Percentiles rank a stretch among this genome's conserved stretches.
phyloP scores from a whole-genome alignment of 768 basidiomycete species.

The Suillus subaureus region DNA sequence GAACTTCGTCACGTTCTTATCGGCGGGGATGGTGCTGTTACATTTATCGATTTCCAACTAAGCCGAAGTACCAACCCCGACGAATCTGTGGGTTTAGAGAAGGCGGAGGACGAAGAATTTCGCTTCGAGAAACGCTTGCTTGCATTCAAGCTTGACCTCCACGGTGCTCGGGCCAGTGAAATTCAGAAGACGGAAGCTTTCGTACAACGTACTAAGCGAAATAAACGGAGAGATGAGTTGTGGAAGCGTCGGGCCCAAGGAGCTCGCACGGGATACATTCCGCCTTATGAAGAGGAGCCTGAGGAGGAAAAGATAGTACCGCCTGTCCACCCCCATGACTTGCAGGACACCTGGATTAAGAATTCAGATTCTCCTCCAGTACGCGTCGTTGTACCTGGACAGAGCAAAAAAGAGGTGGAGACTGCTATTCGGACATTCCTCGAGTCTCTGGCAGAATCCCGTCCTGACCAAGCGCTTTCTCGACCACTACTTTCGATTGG shows the following conservation, averaged over 20 bases:
- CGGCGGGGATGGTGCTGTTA: conserved; percentile 53
- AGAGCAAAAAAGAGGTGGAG: conserved; percentile 27
- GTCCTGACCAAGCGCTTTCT: not conserved
- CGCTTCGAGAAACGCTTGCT: conserved; percentile 57
- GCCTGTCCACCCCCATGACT: conserved; percentile 35
- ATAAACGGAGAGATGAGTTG: conserved; percentile 27
- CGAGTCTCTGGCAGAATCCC: conserved; percentile 17
- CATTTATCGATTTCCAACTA: conserved; percentile 56
- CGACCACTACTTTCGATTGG: not conserved
- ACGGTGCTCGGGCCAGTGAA: conserved; percentile 39
- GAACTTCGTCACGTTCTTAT: conserved; percentile 57
- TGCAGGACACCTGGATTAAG: conserved; percentile 38
- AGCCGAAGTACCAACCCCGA: conserved; percentile 35
- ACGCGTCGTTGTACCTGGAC: conserved; percentile 41
- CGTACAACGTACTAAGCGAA: conserved; percentile 30
- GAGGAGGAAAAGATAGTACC: conserved; percentile 34
- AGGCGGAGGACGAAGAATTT: conserved; percentile 44
- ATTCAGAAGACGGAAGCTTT: conserved; percentile 34
- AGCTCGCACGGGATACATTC: conserved; percentile 31
- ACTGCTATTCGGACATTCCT: conserved; percentile 24
- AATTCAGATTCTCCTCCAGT: conserved; percentile 35
- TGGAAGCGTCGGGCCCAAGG: conserved; percentile 31
- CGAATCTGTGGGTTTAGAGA: conserved; percentile 35
- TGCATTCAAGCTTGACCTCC: conserved; percentile 53
- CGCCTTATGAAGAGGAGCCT: conserved; percentile 32